Base-by-base conservation (phyloP, 2,329 filamentous ascomycete genomes). In the Ceratocystis cubensis region DNA sequence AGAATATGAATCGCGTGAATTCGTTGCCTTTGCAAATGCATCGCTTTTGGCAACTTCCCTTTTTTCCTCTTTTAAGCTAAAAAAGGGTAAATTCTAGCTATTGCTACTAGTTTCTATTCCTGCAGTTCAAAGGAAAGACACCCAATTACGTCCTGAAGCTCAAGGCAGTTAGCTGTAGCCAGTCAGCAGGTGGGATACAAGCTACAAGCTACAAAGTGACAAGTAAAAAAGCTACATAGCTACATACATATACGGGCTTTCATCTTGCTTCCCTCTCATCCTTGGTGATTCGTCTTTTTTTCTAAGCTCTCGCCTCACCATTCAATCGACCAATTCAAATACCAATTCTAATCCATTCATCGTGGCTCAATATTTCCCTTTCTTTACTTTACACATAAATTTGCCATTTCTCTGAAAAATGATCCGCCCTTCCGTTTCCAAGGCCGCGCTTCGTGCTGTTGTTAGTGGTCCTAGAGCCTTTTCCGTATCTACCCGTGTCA, bases 401-500 rank as follows among this genome's bases (percentile, higher is more conserved):
- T 53, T 20, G 17, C 33, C 2, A 1, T 33, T 25, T 53, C 33
- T 25, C 22, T 25, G 10, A 53, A 76, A 66, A 66, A 91, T 92
- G 88, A 81, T 89, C 73, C 86, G 87, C 75, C 84, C 86, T 74
- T 77, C 81, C 71, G 75, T 86, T 73, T 75, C 78, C 75, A 83
- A 83, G 76, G 77, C 80, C 72, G 79, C 80, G 70, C 74, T 79
- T 71, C 75, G 80, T 73, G 73, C 80, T 72, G 73, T 80, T 72
- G 73, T 78, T 69, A 72, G 78, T 69, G 72, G 78, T 69, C 73
- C 77, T 69, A 76, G 74, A 73, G 48, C 84, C 71, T 88, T 91
- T 78, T 81, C 85, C 69, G 84, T 81, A 70, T 82, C 85, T 67
- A 76, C 80, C 71, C 80, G 83, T 74, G 81, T 76, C 74, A 88